Base-by-base conservation (phyloP, 495 filamentous ascomycete species). In the Aspergillus ostianus region DNA sequence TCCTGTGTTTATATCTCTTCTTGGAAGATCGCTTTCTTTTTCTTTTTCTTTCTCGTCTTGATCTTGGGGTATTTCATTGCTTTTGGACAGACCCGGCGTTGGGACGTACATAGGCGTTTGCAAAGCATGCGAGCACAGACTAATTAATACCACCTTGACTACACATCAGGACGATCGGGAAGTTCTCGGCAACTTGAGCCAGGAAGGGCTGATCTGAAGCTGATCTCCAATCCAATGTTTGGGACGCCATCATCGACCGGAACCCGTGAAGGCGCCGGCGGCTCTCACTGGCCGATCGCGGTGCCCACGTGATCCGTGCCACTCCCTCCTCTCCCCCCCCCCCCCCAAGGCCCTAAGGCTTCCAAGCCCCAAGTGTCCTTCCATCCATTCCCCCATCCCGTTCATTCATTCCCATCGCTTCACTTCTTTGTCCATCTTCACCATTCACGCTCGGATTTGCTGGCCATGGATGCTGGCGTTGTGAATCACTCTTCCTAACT, bases 231-330 rank as follows among this genome's bases (percentile, higher is more conserved):
- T 15, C 48, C 46, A 61, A 60, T 70, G 67, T 62, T 62, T 67
- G 62, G 64, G 29, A 8, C 29, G 29, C 29, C 29, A 32, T 32
- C 29, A 32, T 32, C 29, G 29, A 32, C 29, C 29, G 29, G 29
- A 32, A 32, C 70, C 66, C 76, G 77, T 80, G 77, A 79, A 67
- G 76, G 70, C 62, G 68, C 59, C 59, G 70, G 67, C 71, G 62
- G 61, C 63, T 77, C 64, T 78, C 70, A 80, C 77, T 80, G 77
- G 77, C 66, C 66, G 65, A 46, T 41, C 56, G 47, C 46, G 41
- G 26, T 53, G 46, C 8, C 53, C 76, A 79, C 75, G 74, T 78
- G 76, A 78, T 60, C 52, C 55, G 45, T 47, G 51, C 41, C 26
- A 26, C 23, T 2, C 23, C 61, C 60, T 51, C 58, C n/a, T n/a